These are phyloP conservation scores for Bryum argenteum DNA, from an alignment of 225 moss, liverwort and hornwort species.

Conservation along the genomic window DNA sequence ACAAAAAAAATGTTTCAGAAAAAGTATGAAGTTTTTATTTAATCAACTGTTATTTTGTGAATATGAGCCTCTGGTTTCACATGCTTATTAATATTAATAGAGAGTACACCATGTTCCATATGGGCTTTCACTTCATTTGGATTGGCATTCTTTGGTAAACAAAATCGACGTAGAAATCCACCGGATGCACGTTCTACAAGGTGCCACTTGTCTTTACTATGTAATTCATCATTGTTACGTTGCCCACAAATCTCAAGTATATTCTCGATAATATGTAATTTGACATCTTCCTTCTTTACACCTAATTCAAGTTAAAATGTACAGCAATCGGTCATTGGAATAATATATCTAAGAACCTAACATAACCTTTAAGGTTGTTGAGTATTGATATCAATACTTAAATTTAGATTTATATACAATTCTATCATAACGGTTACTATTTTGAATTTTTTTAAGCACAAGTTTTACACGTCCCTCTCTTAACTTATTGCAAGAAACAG, in stretches of 20 bases:
- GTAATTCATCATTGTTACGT: not conserved
- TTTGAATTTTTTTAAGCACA: too few relatives aligned
- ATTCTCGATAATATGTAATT: conserved; percentile 1
- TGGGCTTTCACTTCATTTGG: not conserved
- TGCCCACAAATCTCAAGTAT: conserved; percentile 2
- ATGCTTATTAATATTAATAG: not conserved
- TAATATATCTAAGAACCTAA: too few relatives aligned
- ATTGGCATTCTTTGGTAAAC: not conserved
- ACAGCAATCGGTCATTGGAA: not conserved
- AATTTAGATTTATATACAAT: too few relatives aligned
- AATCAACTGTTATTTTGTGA: not conserved
- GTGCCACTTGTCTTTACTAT: not conserved
- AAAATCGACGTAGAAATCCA: not conserved
- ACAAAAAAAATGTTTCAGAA: not conserved
- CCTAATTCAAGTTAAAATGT: not conserved
- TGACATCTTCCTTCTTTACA: not conserved
- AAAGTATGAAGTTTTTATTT: not conserved
- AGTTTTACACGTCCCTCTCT: too few relatives aligned
- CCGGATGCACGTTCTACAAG: not conserved
- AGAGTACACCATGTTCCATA: not conserved
- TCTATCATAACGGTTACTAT: too few relatives aligned
- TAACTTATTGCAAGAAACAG: too few relatives aligned
- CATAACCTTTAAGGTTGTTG: too few relatives aligned
- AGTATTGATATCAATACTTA: too few relatives aligned
- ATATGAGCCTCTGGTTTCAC: not conserved